These are phyloP conservation scores for Heliamphora pulchella DNA, from an alignment of 179 eudicot genomes.

Conservation along the genomic window DNA sequence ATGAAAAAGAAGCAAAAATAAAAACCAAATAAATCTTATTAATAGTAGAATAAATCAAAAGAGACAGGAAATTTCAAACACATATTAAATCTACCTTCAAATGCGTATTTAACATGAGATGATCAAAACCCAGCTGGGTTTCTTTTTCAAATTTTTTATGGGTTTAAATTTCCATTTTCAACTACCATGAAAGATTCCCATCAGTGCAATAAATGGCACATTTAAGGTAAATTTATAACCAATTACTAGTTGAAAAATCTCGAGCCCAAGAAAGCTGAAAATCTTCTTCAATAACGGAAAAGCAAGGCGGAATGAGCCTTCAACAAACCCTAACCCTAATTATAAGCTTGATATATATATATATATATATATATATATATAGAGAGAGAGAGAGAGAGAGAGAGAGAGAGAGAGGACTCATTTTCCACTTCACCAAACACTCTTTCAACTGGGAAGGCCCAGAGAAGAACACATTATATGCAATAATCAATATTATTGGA, in stretches of 20 bases:
- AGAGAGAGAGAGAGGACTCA: no score
- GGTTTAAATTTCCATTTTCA: neutral
- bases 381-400: no score
- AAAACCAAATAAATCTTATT: neutral
- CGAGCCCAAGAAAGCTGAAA: neutral
- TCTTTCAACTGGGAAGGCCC: no score
- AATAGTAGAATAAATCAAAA: neutral
- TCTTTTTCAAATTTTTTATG: neutral
- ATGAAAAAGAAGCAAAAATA: neutral
- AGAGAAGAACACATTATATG: constrained; percentile 3
- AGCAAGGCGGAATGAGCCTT: neutral
- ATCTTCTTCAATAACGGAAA: neutral
- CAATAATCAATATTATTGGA: neutral
- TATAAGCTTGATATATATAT: constrained; percentile 14
- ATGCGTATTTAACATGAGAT: neutral
- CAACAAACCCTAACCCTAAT: constrained; percentile 45
- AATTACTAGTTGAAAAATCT: neutral
- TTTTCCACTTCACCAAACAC: no score
- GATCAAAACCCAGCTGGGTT: neutral
- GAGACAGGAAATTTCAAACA: neutral
- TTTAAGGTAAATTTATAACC: neutral
- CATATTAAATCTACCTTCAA: neutral
- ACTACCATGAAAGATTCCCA: neutral
- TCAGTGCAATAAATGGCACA: neutral
- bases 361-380: no score